Evolutionary conservation across 768 basidiomycete species (phyloP).

Genomic region (Xerocomellus amylosporus): DNA sequence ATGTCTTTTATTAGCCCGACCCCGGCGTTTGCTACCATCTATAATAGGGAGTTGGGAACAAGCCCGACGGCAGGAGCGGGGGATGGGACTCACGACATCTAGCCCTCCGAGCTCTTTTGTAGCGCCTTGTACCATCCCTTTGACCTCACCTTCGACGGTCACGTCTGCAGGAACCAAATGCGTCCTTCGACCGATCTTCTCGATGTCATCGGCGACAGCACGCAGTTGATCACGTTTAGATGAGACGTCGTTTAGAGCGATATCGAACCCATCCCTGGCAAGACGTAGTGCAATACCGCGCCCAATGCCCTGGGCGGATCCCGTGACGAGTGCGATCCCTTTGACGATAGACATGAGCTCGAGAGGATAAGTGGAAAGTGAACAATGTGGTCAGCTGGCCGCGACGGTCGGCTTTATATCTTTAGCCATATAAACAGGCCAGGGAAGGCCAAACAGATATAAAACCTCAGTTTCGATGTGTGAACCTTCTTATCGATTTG

Average conservation of each 20-base stretch:
- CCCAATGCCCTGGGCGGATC: constrained; percentile 31
- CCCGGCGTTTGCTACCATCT: constrained; percentile 32
- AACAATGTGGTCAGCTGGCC: too few species aligned
- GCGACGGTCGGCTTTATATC: background rate
- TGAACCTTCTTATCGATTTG: background rate
- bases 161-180: constrained; percentile 39
- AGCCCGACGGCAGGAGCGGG: background rate
- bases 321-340: constrained; percentile 37
- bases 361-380: background rate
- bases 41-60: background rate
- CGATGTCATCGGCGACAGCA: constrained; percentile 29
- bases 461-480: too few species aligned
- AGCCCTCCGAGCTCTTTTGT: constrained; percentile 39
- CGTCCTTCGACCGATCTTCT: constrained; percentile 26
- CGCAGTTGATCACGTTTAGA: constrained; percentile 29
- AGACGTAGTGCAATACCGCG: constrained; percentile 33
- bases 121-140: constrained; percentile 35
- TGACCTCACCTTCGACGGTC: constrained; percentile 40
- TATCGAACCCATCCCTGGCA: constrained; percentile 33
- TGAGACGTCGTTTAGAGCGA: constrained; percentile 29
- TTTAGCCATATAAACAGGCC: background rate
- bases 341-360: constrained; percentile 20
- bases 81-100: constrained; percentile 40
- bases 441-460: background rate
- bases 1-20: background rate